Conservation (phyloP, 495 filamentous ascomycete genomes). For the Thozetella sp. region DNA sequence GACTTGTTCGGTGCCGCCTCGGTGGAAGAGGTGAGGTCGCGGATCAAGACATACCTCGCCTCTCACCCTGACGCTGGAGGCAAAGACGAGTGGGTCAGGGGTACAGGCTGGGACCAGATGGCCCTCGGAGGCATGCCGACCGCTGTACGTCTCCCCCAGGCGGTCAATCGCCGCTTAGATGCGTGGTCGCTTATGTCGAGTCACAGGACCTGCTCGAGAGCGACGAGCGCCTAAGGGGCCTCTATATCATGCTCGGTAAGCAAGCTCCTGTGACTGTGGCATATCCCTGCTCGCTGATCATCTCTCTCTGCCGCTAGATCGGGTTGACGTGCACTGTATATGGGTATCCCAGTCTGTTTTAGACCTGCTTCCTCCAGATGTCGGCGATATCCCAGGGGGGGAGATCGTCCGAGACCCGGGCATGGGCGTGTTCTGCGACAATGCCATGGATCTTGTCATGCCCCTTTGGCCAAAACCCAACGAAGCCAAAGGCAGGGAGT, state of each 20-base stretch:
- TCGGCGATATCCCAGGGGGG: constrained; percentile 57
- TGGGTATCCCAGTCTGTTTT: constrained; percentile 64
- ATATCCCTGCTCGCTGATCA: too few species aligned
- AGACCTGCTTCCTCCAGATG: constrained; percentile 47
- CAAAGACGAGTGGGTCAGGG: constrained; percentile 56
- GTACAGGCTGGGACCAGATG: constrained; percentile 68
- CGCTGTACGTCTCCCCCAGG: constrained; percentile 42
- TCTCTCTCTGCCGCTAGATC: too few species aligned
- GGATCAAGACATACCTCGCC: constrained; percentile 46
- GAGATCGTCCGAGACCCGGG: constrained; percentile 57
- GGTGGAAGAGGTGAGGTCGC: constrained; percentile 45
- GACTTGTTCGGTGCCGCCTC: constrained; percentile 57
- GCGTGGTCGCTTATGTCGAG: constrained; percentile 16
- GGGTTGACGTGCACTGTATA: constrained; percentile 67
- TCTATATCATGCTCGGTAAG: constrained; percentile 68
- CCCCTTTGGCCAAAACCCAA: constrained; percentile 55
- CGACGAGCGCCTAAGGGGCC: constrained; percentile 46
- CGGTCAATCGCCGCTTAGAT: constrained; percentile 3
- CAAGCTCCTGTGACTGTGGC: too few species aligned
- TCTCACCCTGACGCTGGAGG: constrained; percentile 39
- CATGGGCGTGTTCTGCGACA: constrained; percentile 70
- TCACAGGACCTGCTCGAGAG: constrained; percentile 49
- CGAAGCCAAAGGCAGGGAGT: constrained; percentile 42
- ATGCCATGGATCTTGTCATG: constrained; percentile 63
- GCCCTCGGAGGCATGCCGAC: constrained; percentile 62